These are phyloP conservation scores for Fusarium dimerum DNA, from an alignment of 2,329 filamentous ascomycete species.

Conservation along the genomic window DNA sequence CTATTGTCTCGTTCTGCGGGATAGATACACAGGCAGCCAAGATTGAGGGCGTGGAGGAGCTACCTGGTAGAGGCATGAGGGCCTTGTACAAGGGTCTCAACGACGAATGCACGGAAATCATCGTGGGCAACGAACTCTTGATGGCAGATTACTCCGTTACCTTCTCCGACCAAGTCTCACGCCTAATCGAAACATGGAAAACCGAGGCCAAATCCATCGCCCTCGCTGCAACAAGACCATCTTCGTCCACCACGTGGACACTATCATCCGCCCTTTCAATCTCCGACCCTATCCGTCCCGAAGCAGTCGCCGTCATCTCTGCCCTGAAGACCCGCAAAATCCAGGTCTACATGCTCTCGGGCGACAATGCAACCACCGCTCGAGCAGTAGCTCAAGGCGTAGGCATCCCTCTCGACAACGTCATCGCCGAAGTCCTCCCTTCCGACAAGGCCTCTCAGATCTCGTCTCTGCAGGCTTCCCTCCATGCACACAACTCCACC, in stretches of 20 bases:
- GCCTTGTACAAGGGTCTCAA: constrained; percentile 41
- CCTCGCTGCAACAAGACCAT: constrained; percentile 50
- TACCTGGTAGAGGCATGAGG: constrained; percentile 71
- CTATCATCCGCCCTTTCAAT: constrained; percentile 72
- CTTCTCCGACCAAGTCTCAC: constrained; percentile 37
- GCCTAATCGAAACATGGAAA: constrained; percentile 58
- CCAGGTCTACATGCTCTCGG: constrained; percentile 88
- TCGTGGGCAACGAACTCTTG: constrained; percentile 74
- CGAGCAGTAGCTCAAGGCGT: constrained; percentile 73
- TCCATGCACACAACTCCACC: constrained; percentile 39
- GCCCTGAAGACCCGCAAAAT: constrained; percentile 66
- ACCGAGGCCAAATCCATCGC: constrained; percentile 64
- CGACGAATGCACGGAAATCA: constrained; percentile 44
- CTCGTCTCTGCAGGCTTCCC: constrained; percentile 58
- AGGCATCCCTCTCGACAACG: constrained; percentile 71
- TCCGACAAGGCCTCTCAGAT: constrained; percentile 78
- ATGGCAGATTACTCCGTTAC: constrained; percentile 53
- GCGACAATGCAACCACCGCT: constrained; percentile 86
- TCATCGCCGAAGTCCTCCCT: constrained; percentile 86
- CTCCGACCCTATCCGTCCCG: constrained; percentile 77
- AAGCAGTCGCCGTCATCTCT: constrained; percentile 65
- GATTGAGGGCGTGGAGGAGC: constrained; percentile 58
- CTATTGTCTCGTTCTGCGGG: constrained; percentile 64
- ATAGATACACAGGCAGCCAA: constrained; percentile 32
- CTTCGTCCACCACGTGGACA: constrained; percentile 38